Conservation (phyloP, 1,284 basidiomycete genomes). For the Erythrobasidium hasegawianum region DNA sequence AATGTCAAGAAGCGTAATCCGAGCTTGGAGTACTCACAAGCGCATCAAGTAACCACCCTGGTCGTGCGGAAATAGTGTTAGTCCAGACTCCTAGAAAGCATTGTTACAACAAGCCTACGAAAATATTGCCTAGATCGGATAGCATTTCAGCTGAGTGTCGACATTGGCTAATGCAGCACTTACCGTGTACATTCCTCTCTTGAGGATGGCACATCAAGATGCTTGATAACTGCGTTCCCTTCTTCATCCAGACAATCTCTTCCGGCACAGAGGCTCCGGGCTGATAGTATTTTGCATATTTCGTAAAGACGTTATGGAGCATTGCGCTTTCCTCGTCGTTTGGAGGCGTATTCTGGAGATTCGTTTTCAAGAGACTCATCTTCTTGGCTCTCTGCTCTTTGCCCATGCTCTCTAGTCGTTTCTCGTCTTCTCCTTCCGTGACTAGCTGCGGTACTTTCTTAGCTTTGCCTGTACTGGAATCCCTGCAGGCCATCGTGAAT, state of each 20-base stretch:
- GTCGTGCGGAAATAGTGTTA: background rate
- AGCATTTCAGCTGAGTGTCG: too few relatives aligned
- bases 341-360: conserved; percentile 46
- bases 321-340: conserved; percentile 48
- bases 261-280: conserved; percentile 26
- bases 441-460: conserved; percentile 31
- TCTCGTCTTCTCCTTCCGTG: conserved; percentile 28
- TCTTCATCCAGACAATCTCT: conserved; percentile 43
- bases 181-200: conserved; percentile 24
- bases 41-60: conserved; percentile 41
- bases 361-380: conserved; percentile 41
- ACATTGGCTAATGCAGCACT: background rate
- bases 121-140: conserved; percentile 37
- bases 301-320: conserved; percentile 47
- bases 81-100: background rate
- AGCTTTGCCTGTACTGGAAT: conserved; percentile 33
- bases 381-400: conserved; percentile 46
- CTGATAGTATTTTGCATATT: conserved; percentile 34
- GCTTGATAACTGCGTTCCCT: conserved; percentile 42
- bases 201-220: conserved; percentile 37
- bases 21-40: conserved; percentile 7
- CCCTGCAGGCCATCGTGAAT: conserved; percentile 46
- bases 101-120: conserved; percentile 18
- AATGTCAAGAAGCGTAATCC: too few relatives aligned
- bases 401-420: conserved; percentile 37